These are phyloP conservation scores for Nowakowskiella sp. DNA, from an alignment of 192 early-diverging fungal species.

Conservation along the genomic window DNA sequence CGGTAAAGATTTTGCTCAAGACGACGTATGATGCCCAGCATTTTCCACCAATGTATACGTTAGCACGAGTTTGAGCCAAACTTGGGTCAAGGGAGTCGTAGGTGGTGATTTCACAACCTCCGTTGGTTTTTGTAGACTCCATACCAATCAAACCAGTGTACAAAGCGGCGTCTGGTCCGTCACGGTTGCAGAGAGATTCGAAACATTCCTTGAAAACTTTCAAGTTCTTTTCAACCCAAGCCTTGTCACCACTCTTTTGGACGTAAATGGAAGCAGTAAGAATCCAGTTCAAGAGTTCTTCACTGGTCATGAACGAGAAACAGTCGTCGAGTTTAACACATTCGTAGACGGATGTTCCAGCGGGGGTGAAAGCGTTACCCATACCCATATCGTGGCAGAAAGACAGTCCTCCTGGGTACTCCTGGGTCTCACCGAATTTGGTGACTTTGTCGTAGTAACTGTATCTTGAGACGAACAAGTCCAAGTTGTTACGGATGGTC, in stretches of 20 bases:
- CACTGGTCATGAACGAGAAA: conserved; percentile 15
- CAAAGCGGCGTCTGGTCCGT: conserved; percentile 5
- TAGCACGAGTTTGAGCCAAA: conserved; percentile 7
- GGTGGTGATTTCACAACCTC: conserved; percentile 17
- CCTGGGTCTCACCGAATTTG: neutral
- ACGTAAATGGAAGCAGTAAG: conserved; percentile 12
- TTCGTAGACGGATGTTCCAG: conserved; percentile 10
- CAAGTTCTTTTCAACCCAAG: conserved; percentile 1
- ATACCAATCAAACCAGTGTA: conserved; percentile 10
- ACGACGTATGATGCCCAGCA: conserved; percentile 16
- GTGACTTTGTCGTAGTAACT: conserved; percentile 9
- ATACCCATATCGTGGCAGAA: conserved; percentile 16
- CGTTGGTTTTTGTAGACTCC: conserved; percentile 7
- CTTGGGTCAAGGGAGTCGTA: conserved; percentile 15
- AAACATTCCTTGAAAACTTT: conserved; percentile 13
- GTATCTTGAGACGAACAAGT: conserved; percentile 2
- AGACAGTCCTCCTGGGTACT: conserved; percentile 3
- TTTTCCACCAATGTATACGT: conserved; percentile 13
- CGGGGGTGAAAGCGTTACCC: conserved; percentile 10
- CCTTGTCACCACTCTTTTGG: conserved; percentile 3
- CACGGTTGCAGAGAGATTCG: conserved; percentile 9
- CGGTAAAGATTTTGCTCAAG: conserved; percentile 8
- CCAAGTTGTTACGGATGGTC: conserved; percentile 11
- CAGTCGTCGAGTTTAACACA: conserved; percentile 9
- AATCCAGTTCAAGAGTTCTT: conserved; percentile 18